phyloP scores from a whole-genome alignment of 495 filamentous ascomycete genomes.

The Ascodesmis nigricans region DNA sequence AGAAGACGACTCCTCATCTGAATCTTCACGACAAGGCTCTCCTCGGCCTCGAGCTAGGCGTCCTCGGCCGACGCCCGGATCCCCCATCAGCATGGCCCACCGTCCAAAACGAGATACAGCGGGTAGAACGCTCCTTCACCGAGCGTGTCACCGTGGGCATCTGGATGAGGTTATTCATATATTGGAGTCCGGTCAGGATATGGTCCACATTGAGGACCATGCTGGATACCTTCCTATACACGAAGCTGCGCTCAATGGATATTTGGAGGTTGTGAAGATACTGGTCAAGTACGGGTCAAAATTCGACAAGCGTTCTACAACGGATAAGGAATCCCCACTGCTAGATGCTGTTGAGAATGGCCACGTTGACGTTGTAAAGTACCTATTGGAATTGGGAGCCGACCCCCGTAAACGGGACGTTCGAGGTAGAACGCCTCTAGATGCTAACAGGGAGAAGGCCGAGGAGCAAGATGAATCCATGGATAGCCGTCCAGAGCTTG shows the following conservation, averaged over 20 bases:
- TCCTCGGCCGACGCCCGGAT: slow-evolving; percentile 15
- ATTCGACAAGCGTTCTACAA: slow-evolving; percentile 48
- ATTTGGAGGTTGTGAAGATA: slow-evolving; percentile 56
- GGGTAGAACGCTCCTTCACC: slow-evolving; percentile 20
- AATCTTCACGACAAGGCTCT: slow-evolving; percentile 15
- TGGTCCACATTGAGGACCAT: slow-evolving; percentile 75
- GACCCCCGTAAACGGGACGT: slow-evolving; percentile 74
- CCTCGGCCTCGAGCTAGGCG: slow-evolving; percentile 8
- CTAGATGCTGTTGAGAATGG: slow-evolving; percentile 93
- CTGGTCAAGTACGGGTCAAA: slow-evolving; percentile 64
- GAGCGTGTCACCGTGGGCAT: slow-evolving; percentile 17
- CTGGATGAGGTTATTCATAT: slow-evolving; percentile 15
- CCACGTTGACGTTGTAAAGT: slow-evolving; percentile 69
- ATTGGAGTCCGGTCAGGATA: slow-evolving; percentile 52
- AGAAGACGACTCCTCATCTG: slow-evolving; percentile 14
- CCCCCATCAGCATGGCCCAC: slow-evolving; percentile 19
- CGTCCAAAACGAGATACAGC: slow-evolving; percentile 20
- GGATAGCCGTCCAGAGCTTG: slow-evolving; percentile 29
- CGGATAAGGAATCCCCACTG: slow-evolving; percentile 78
- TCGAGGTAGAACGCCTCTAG: slow-evolving; percentile 68
- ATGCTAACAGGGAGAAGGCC: slow-evolving; percentile 47
- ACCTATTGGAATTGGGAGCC: slow-evolving; percentile 63
- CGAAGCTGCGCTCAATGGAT: slow-evolving; percentile 67
- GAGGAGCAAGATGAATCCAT: slow-evolving; percentile 28
- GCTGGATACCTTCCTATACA: slow-evolving; percentile 87